A percentile compares a stretch with the other conserved stretches of the same genome.
Conservation (phyloP, 257 asterid species). For the Ocimum tenuiflorum region DNA sequence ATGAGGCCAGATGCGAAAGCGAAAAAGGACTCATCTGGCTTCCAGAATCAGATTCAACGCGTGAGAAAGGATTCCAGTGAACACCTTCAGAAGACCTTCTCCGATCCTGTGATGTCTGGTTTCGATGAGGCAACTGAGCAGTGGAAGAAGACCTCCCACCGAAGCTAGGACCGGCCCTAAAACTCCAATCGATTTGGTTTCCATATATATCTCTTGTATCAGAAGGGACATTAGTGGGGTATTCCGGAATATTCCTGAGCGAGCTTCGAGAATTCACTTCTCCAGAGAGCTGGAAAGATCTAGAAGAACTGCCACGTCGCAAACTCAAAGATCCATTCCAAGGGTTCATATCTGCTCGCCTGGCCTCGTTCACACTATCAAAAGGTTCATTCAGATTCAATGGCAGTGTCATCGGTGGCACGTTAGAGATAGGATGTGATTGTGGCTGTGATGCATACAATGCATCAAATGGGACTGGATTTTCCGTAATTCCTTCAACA, state of each 20-base stretch:
- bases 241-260: constrained; percentile 34
- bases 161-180: constrained; percentile 29
- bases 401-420: constrained; percentile 36
- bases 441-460: constrained; percentile 21
- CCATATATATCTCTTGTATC: constrained; percentile 41
- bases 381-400: constrained; percentile 31
- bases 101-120: constrained; percentile 32
- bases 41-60: constrained; percentile 46
- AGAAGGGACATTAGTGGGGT: constrained; percentile 32
- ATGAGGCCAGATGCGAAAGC: constrained; percentile 30
- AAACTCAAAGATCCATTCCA: constrained; percentile 42
- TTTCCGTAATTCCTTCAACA: constrained; percentile 33
- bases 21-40: constrained; percentile 43
- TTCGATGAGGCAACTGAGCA: constrained; percentile 47
- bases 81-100: constrained; percentile 36
- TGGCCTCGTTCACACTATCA: constrained; percentile 30
- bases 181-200: constrained; percentile 61
- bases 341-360: constrained; percentile 32
- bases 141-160: constrained; percentile 30
- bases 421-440: constrained; percentile 25
- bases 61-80: constrained; percentile 41
- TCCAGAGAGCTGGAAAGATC: constrained; percentile 29
- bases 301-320: constrained; percentile 38
- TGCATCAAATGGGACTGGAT: constrained; percentile 31
- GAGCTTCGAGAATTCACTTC: constrained; percentile 38